Percentiles rank a stretch among this genome's conserved stretches.
These are phyloP conservation scores for Elongisporangium senticosum DNA, from an alignment of 352 stramenopile species.

Conservation along the genomic window DNA sequence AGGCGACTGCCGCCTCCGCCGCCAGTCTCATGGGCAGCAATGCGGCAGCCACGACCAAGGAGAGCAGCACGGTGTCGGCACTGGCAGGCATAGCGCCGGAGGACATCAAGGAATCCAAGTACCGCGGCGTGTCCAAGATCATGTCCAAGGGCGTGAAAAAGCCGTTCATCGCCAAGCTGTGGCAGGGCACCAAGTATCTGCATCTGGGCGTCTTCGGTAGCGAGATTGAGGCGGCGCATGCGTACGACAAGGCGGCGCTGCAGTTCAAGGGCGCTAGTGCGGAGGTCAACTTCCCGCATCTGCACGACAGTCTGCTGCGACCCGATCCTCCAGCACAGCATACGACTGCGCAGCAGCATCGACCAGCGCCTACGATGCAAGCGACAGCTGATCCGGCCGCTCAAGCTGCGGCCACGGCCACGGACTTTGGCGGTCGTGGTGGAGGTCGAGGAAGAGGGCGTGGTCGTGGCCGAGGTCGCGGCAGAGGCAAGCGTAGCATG, in stretches of 20 bases:
- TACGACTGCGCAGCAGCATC: neutral
- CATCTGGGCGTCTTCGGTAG: constrained; percentile 67
- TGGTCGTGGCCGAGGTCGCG: constrained; percentile 39
- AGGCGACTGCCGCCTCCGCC: neutral
- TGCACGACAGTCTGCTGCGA: constrained; percentile 63
- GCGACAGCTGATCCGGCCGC: neutral
- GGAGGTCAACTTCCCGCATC: constrained; percentile 76
- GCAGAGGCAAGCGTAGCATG: constrained; percentile 43
- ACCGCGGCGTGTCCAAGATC: constrained; percentile 74
- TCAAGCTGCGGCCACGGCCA: too few relatives aligned
- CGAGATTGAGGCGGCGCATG: constrained; percentile 77
- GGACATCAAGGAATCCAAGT: constrained; percentile 71
- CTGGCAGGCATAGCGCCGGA: constrained; percentile 17
- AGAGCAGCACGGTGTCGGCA: neutral
- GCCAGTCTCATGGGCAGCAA: neutral
- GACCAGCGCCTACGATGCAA: neutral
- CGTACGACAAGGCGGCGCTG: constrained; percentile 73
- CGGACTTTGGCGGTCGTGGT: constrained; percentile 18
- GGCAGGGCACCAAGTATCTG: constrained; percentile 56
- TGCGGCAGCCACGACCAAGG: neutral
- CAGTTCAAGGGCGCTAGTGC: constrained; percentile 56
- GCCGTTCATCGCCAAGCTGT: constrained; percentile 72
- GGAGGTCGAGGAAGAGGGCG: constrained; percentile 22
- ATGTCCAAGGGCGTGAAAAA: constrained; percentile 78
- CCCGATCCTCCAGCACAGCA: constrained; percentile 10